Base-by-base conservation (phyloP, 495 filamentous ascomycete genomes). In the Neurospora terricola region DNA sequence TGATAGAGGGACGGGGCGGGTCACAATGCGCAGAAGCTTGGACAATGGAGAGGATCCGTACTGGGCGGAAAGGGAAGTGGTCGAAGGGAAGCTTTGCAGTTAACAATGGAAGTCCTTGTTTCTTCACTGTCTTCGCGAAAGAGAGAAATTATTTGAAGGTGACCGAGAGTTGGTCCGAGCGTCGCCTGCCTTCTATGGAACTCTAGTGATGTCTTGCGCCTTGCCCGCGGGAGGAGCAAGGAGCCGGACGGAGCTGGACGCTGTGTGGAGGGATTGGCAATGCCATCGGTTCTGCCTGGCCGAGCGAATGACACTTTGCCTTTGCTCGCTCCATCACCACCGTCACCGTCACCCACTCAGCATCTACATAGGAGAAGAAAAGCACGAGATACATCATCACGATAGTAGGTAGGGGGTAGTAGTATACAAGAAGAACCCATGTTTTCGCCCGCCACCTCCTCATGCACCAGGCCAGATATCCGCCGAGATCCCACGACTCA, bases 121-220 rank as follows among this genome's bases (percentile, higher is more conserved):
- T 66, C 54, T 66, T 66, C 12, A 30, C 34, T 34, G 54, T 66
- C 59, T 73, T 78, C 76, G 76, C 76, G 75, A 75, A 70, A 76
- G 48, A 73, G 75, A 80, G 77, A 81, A 80, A 78, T 77, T 78
- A 78, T 80, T 80, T 77, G 75, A 71, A 70, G 71, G 77, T 73
- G 69, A 69, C 21, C 75, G 72, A 70, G 37, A 62, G 18, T 37
- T 80, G 79, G 79, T 72, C 79, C 79, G 78, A 81, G 78, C 79
- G 78, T 72, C 71, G 72, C 54, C 27, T 66, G 27, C 54, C 54
- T 66, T 66, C 54, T 62, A 62, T 62, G 54, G 54, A 62, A 30
- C 54, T 62, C 27, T 66, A 66, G 54, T 34, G 23, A 66, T 66
- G 54, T 66, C 54, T 66, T 59, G 48, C 48, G 48, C 11, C 48